phyloP scores from a whole-genome alignment of 23 red algal species.

The Gracilariopsis chorda region DNA sequence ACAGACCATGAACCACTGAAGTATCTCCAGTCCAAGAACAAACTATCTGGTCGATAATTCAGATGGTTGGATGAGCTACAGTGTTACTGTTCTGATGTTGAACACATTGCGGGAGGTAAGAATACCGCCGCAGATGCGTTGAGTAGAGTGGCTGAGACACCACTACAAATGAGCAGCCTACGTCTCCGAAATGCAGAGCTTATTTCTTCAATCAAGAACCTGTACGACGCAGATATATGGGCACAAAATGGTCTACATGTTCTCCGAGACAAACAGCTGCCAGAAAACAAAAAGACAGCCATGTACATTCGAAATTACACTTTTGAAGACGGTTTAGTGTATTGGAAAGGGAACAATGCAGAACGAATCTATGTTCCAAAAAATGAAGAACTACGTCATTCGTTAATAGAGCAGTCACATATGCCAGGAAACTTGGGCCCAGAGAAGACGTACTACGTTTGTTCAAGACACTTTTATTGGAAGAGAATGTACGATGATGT shows the following conservation, averaged over 20 bases:
- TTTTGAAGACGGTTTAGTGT: neutral
- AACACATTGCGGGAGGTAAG: too few relatives aligned
- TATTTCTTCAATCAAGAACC: too few relatives aligned
- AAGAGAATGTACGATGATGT: neutral
- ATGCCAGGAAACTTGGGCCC: neutral
- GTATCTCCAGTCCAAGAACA: neutral
- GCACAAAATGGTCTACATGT: too few relatives aligned
- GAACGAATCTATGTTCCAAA: neutral
- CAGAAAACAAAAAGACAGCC: too few relatives aligned
- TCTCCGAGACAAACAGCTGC: too few relatives aligned
- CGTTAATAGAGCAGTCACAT: neutral
- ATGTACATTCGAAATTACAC: too few relatives aligned
- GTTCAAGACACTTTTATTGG: neutral
- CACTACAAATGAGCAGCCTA: too few relatives aligned
- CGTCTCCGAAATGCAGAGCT: too few relatives aligned
- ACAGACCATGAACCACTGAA: neutral
- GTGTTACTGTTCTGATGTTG: too few relatives aligned
- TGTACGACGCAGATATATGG: too few relatives aligned
- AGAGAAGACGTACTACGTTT: neutral
- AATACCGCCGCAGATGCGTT: too few relatives aligned
- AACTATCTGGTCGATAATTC: neutral
- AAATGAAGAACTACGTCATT: neutral
- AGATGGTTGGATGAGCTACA: constrained; percentile 6
- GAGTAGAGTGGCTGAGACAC: too few relatives aligned
- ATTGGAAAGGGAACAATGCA: neutral